Conservation (phyloP, 257 asterid genomes). For the Solanum infundibuliforme region DNA sequence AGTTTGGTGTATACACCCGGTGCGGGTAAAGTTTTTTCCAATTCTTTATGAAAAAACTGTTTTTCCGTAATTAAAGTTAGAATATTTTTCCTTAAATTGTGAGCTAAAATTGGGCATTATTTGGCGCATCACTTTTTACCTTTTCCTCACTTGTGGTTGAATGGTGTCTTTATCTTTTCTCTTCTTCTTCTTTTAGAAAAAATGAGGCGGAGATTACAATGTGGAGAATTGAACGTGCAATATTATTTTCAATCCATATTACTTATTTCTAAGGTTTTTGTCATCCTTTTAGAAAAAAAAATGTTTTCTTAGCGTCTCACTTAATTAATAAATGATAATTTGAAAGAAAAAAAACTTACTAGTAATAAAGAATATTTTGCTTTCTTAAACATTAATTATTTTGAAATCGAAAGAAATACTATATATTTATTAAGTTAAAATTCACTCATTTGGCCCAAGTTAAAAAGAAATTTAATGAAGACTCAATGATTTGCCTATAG, state of each 20-base stretch:
- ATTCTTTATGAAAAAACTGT: neutral
- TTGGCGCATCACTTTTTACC: neutral
- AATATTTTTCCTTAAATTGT: neutral
- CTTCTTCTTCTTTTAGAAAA: neutral
- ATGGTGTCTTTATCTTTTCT: neutral
- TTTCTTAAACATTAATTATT: neutral
- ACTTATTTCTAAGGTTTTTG: neutral
- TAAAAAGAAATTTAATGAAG: too few relatives aligned
- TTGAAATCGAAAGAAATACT: neutral
- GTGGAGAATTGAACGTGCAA: neutral
- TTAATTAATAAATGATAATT: neutral
- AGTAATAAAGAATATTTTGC: neutral
- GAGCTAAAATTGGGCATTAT: neutral
- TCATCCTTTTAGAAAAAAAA: too few relatives aligned
- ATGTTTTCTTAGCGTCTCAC: neutral
- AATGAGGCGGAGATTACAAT: too few relatives aligned
- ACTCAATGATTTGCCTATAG: accelerated
- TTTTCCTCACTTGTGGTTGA: neutral
- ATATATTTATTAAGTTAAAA: neutral
- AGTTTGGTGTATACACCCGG: too few relatives aligned
- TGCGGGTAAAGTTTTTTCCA: too few relatives aligned
- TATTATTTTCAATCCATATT: neutral
- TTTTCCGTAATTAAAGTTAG: neutral
- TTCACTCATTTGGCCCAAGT: accelerated
- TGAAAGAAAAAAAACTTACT: neutral